Percentiles rank a stretch among this genome's conserved stretches.
phyloP scores from a whole-genome alignment of 1,139 yeast species.

The Debaryomyces fabryi region DNA sequence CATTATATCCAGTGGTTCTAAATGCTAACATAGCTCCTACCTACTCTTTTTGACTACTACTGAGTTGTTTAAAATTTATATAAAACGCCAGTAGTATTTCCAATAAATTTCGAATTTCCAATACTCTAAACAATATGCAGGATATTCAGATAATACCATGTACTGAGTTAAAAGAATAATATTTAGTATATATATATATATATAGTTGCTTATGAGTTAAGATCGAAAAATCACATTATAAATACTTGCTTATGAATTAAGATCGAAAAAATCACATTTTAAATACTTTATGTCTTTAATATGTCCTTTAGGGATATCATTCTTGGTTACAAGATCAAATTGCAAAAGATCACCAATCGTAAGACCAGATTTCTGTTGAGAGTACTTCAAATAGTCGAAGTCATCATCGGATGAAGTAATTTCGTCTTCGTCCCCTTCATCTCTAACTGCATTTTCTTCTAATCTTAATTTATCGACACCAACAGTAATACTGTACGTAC shows the following conservation, averaged over 20 bases:
- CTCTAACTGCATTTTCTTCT: conserved; percentile 24
- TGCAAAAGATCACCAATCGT: conserved; percentile 75
- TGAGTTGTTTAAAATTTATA: neutral
- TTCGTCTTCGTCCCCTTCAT: conserved; percentile 28
- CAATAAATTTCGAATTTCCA: neutral
- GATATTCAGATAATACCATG: neutral
- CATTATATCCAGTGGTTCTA: conserved; percentile 81
- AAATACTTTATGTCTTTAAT: conserved; percentile 39
- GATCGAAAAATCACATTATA: conserved; percentile 41
- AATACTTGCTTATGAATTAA: conserved; percentile 31
- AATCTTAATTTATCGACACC: conserved; percentile 33
- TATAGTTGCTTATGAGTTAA: conserved; percentile 15
- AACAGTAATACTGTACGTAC: conserved; percentile 45
- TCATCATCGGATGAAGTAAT: conserved; percentile 59
- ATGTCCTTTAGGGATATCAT: conserved; percentile 30
- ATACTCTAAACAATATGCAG: neutral
- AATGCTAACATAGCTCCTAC: conserved; percentile 60
- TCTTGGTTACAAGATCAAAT: conserved; percentile 53
- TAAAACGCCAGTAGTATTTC: neutral
- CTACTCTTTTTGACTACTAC: neutral
- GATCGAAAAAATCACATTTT: conserved; percentile 38
- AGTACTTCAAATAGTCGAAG: conserved; percentile 77
- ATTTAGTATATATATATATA: neutral
- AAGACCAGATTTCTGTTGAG: conserved; percentile 72
- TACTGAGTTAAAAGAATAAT: neutral